Evolutionary conservation across 2,329 filamentous ascomycete species (phyloP), one percentile per base, ranked within the genome.

Genomic region (Stachybotrys echinatus): DNA sequence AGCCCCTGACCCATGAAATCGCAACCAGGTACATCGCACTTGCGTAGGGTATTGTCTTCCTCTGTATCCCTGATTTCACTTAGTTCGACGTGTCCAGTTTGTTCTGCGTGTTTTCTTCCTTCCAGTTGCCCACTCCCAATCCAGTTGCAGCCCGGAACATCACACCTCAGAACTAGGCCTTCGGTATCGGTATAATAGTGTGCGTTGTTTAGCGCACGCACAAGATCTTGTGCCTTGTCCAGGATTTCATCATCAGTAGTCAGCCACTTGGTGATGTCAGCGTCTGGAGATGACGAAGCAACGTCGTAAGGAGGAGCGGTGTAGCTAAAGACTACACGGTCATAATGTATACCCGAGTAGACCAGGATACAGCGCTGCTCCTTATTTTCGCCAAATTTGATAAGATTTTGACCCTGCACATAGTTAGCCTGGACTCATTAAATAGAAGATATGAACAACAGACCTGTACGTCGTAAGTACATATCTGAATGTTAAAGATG

Each of bases 331-430:
- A 88, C 90, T 52, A 96, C 85, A 6, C 89, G 86, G 67, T 96
- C 92, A 69, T 96, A 96, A 66, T 96, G 92, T 47, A 96, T 94
- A 3, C 91, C 91, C 0, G 88, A 92, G 69, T 96, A 96, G 1
- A 96, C 85, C 21, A 96, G 74, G 22, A 96, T 83, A 61, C 89
- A 92, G 6, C 89, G 79, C 39, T 78, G 80, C 31, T 73, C 66
- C 48, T 81, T 80, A 1, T 83, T 83, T 62, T 94, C 88, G 56
- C 95, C 95, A 69, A 92, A 95, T 5, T 80, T 80, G 60, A 72
- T 68, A 6, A 71, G 55, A 31, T 59, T 67, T 53, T 68, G 63
- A 0, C 62, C 63, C 65, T 68, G 5, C 14, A 7, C 18, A 38
- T 2, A 23, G 34, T 55, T 18, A 53, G 48, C 37, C 21, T 34